Base-by-base conservation (phyloP, 2,329 filamentous ascomycete species). In the Lecanoromycetidae sp. region DNA sequence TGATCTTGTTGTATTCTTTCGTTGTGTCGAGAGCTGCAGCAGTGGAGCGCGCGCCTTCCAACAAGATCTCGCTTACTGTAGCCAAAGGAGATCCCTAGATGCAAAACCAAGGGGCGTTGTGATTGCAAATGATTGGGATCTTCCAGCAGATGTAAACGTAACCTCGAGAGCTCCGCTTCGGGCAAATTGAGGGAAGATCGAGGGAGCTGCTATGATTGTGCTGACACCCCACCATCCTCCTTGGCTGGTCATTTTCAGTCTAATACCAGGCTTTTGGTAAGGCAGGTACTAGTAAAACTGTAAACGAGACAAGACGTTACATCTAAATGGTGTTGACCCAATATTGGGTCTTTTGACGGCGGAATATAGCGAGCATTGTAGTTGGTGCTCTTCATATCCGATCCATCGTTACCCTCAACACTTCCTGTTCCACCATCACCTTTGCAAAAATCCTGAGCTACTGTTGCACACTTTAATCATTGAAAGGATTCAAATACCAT, bases 321-420 rank as follows among this genome's bases (percentile, higher is more conserved):
- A 50, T 46, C 13, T 27, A 29, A 41, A 37, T 19, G 36, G 38
- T 44, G 13, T 37, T 25, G 23, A 39, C 25, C 40, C 39, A 22
- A n/a, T n/a, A n/a, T n/a, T 26, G 25, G 46, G 22, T 19, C 25
- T 12, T 38, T 36, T 33, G 41, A 35, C 42, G 39, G 40, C 46
- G 41, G 47, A 38, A 45, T 27, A 20, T 34, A 45, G 41, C 41
- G 27, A 49, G 23, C 22, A 22, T 33, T 49, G 34, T 49, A 27
- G 47, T 49, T 49, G 47, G 47, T 45, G 32, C 35, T 44, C 40
- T 44, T 49, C 40, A 49, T 34, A 41, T 49, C 32, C 44, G 44
- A 41, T 47, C 29, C 44, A 36, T n/a, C n/a, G n/a, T 37, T 47
- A 41, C 37, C 44, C 32, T 41, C 37, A 25, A 41, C 37, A 36